phyloP scores from a whole-genome alignment of 2,329 filamentous ascomycete genomes.

The Aspergillus arachidicola region DNA sequence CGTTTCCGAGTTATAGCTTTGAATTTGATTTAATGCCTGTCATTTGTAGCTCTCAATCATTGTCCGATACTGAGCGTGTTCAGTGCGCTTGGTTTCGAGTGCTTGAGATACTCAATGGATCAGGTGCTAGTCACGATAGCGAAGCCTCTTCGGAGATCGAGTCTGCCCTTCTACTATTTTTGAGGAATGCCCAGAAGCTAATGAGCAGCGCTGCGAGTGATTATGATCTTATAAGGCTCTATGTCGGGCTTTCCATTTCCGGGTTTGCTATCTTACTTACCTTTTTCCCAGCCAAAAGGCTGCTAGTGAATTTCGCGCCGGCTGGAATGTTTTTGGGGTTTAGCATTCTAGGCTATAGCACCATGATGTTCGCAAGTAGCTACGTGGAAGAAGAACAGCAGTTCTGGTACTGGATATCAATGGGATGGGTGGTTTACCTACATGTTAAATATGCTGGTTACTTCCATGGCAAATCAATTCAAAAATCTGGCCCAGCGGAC shows the following conservation, averaged over 20 bases:
- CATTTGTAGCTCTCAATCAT: conserved; percentile 25
- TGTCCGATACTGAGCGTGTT: conserved; percentile 56
- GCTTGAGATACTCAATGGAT: conserved; percentile 23
- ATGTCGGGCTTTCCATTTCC: conserved; percentile 40
- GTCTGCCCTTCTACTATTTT: conserved; percentile 56
- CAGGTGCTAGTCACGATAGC: conserved; percentile 9
- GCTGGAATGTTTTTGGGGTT: conserved; percentile 47
- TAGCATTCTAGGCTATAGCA: conserved; percentile 66
- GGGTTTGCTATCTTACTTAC: conserved; percentile 47
- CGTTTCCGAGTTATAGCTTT: conserved; percentile 63
- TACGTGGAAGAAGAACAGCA: conserved; percentile 98
- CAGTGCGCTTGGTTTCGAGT: conserved; percentile 68
- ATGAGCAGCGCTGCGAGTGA: conserved; percentile 93
- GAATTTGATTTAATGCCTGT: conserved; percentile 26
- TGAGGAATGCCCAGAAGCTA: conserved; percentile 70
- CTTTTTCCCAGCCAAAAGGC: conserved; percentile 31
- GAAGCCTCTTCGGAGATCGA: conserved; percentile 24
- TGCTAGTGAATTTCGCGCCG: conserved; percentile 30
- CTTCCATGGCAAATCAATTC: conserved; percentile 2
- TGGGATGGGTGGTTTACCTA: conserved; percentile 52
- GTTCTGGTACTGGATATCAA: conserved; percentile 91
- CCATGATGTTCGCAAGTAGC: conserved; percentile 97
- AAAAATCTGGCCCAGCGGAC: neutral
- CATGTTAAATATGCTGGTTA: conserved; percentile 39
- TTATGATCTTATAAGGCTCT: conserved; percentile 68